These are phyloP conservation scores for Diutina scorzettiae DNA, from an alignment of 1,139 yeast species.

Conservation along the genomic window DNA sequence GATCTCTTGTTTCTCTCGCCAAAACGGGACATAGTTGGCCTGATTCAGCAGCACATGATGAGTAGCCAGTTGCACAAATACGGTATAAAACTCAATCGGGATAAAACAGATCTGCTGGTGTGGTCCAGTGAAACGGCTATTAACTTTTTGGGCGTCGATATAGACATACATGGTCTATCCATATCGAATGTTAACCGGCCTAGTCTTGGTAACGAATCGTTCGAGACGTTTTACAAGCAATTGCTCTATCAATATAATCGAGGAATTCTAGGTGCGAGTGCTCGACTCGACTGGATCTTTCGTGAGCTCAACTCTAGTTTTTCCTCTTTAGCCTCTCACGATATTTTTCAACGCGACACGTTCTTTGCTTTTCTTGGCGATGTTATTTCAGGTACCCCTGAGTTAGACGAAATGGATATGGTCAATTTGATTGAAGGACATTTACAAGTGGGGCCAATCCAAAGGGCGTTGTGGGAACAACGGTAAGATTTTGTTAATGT, in stretches of 20 bases:
- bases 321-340: background rate
- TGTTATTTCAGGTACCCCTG: background rate
- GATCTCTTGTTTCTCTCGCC: background rate
- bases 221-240: background rate
- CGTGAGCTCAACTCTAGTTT: background rate
- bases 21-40: background rate
- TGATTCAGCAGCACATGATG: background rate
- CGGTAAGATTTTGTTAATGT: background rate
- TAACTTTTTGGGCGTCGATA: background rate
- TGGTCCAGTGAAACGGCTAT: background rate
- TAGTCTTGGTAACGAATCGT: background rate
- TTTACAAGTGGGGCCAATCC: no score
- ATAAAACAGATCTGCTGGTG: background rate
- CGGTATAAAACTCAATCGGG: background rate
- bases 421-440: background rate
- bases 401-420: background rate
- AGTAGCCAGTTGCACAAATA: background rate
- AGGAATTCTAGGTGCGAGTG: background rate
- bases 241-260: background rate
- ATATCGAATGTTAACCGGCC: background rate
- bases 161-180: background rate
- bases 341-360: background rate
- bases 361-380: background rate
- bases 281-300: background rate
- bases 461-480: background rate